Conservation (phyloP, 2,329 filamentous ascomycete genomes). For the Arachnopeziza araneosa region DNA sequence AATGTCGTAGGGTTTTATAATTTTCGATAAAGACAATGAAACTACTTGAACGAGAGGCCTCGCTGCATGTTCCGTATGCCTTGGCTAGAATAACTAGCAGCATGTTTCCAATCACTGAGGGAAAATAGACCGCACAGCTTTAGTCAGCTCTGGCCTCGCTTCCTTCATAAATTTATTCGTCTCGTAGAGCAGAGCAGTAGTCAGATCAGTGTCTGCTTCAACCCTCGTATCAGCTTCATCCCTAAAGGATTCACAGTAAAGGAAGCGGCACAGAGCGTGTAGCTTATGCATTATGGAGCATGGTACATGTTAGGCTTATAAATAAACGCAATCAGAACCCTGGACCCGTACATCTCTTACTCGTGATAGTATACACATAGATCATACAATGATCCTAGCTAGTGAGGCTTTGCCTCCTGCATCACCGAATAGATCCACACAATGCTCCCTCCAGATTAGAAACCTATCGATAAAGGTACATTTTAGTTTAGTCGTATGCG, state of each 20-base stretch:
- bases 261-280: too few relatives aligned
- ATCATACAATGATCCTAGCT: neutral
- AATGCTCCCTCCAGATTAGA: neutral
- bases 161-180: neutral
- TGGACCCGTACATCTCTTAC: neutral
- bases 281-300: too few relatives aligned
- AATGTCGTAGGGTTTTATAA: neutral
- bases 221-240: too few relatives aligned
- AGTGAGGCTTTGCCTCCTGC: neutral
- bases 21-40: neutral
- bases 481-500: neutral
- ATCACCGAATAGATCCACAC: neutral
- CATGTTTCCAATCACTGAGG: neutral
- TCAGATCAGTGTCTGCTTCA: neutral
- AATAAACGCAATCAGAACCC: neutral
- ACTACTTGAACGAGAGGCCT: neutral
- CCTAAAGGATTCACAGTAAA: too few relatives aligned
- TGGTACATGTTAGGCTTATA: too few relatives aligned
- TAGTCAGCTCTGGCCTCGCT: neutral
- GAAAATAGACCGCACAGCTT: neutral
- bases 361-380: neutral
- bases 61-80: neutral
- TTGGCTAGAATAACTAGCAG: neutral
- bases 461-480: neutral
- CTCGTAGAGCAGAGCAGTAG: neutral